Base-by-base conservation (phyloP, 768 basidiomycete genomes). In the Lentinula sp. region DNA sequence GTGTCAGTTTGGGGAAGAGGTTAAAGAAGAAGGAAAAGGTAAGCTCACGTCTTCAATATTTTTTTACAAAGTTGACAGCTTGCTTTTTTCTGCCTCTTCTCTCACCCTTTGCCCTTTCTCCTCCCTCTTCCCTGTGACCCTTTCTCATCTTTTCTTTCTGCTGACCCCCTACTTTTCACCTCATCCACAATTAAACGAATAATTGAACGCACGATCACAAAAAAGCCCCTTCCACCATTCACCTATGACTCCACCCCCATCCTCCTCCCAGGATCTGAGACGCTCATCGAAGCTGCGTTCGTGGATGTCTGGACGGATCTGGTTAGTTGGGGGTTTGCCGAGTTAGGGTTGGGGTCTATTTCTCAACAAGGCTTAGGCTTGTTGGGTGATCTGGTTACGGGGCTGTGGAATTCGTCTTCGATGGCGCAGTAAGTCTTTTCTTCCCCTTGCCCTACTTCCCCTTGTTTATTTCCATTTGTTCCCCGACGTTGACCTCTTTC, bases 201-300 rank as follows among this genome's bases (percentile, higher is more conserved):
- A 28, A 28, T 28, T 2, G 4, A 28, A 28, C 28, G 28, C 28
- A 28, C 28, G 13, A 39, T 39, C 37, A 39, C 7, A 39, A 43
- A 5, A 16, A 32, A 60, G 48, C 50, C 59, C 4, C 49, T 56
- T 20, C 93, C 93, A 0, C 76, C 87, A 0, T 99, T 99, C 69
- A 88, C 93, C 0, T 96, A 95, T 91, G 93, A 97, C 68, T 97
- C 93, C 0, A 87, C 88, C 41, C 91, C 94, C 0, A 84, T 91
- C 16, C 75, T 87, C 62, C 45, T 56, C 16, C 55, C 41, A 18
- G 92, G 90, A 73, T 76, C 56, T 9, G 90, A 93, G 65, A 91
- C 91, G 67, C 80, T 93, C 60, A 79, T 98, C 48, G 96, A 99
- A 69, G 93, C 94, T 72, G 82, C 89, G 1, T 98, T 98, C 71